A percentile compares a stretch with the other conserved stretches of the same genome.
Evolutionary conservation across 2,329 filamentous ascomycete species (phyloP).

Genomic region (Beauveria sp.): DNA sequence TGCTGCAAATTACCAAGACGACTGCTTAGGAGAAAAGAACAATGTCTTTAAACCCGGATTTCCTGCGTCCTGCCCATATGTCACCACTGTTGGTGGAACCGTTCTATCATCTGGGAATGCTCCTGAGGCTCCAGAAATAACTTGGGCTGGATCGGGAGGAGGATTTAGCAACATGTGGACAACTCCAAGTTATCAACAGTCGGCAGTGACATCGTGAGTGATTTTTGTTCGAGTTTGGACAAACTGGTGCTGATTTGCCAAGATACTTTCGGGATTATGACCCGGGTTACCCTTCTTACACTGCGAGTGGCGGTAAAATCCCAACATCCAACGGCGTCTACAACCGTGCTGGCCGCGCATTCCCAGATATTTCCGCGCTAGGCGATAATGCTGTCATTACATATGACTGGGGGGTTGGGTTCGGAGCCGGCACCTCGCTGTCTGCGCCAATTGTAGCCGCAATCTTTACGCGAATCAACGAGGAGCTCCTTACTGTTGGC

Average conservation of each 20-base stretch:
- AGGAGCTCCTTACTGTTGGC: slow-evolving; percentile 17
- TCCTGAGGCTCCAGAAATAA: no score
- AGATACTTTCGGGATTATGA: slow-evolving; percentile 29
- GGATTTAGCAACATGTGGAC: slow-evolving; percentile 35
- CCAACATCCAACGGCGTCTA: slow-evolving; percentile 22
- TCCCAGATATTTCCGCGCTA: slow-evolving; percentile 33
- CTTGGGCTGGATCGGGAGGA: slow-evolving; percentile 23
- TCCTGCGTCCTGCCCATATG: slow-evolving; percentile 34
- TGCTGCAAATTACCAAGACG: slow-evolving; percentile 15
- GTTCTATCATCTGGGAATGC: slow-evolving; percentile 29
- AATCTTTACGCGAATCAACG: slow-evolving; percentile 15
- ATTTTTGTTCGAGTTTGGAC: not conserved
- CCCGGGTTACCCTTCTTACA: slow-evolving; percentile 23
- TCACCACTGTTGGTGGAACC: slow-evolving; percentile 44
- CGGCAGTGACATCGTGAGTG: slow-evolving; percentile 22
- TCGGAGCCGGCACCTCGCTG: slow-evolving; percentile 22
- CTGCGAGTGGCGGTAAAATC: slow-evolving; percentile 26
- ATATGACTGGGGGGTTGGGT: slow-evolving; percentile 13
- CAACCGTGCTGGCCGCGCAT: slow-evolving; percentile 34
- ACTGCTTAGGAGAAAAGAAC: slow-evolving; percentile 8
- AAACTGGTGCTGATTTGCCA: no score
- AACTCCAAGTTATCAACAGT: slow-evolving; percentile 38
- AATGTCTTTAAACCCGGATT: slow-evolving; percentile 27
- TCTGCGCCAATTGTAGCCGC: slow-evolving; percentile 14
- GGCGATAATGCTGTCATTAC: slow-evolving; percentile 32